A percentile compares a stretch with the other conserved stretches of the same genome.
phyloP scores from a whole-genome alignment of 2,329 filamentous ascomycete genomes.

The Hypoxylon sp. region DNA sequence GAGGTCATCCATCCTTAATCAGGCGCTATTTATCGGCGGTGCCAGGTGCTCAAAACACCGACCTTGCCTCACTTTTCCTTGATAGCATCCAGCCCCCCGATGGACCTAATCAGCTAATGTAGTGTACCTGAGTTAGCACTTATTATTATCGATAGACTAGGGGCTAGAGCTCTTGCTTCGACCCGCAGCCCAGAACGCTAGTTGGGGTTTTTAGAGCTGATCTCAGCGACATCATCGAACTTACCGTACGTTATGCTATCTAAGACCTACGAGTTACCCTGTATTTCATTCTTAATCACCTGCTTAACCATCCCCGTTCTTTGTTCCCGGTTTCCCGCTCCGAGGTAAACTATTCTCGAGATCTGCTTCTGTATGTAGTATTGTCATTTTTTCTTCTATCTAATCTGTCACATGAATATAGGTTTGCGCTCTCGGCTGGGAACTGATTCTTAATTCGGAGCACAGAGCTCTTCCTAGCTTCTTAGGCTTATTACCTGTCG shows the following conservation, averaged over 20 bases:
- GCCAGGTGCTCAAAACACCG: slow-evolving; percentile 35
- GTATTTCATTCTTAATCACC: slow-evolving; percentile 23
- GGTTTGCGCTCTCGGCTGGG: slow-evolving; percentile 9
- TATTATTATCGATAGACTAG: slow-evolving; percentile 36
- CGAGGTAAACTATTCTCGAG: slow-evolving; percentile 7
- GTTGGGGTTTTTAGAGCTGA: slow-evolving; percentile 27
- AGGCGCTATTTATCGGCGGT: slow-evolving; percentile 41
- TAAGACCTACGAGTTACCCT: slow-evolving; percentile 12
- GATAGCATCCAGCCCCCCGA: slow-evolving; percentile 3
- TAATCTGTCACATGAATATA: slow-evolving; percentile 29
- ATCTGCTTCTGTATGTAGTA: background rate
- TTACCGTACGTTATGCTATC: slow-evolving; percentile 11
- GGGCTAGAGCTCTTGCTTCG: slow-evolving; percentile 20
- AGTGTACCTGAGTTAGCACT: slow-evolving; percentile 37
- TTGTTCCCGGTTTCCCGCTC: slow-evolving; percentile 7
- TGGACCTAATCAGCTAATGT: slow-evolving; percentile 1
- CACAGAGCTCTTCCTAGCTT: slow-evolving; percentile 13
- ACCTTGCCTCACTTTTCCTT: slow-evolving; percentile 26
- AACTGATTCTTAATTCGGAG: slow-evolving; percentile 22
- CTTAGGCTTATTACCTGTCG: slow-evolving; percentile 10
- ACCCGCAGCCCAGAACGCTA: slow-evolving; percentile 20
- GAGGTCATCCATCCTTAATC: slow-evolving; percentile 46
- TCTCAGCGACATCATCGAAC: slow-evolving; percentile 41
- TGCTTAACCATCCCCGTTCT: slow-evolving; percentile 16
- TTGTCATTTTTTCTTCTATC: slow-evolving; percentile 1